Base-by-base conservation (phyloP, 768 basidiomycete genomes). In the Hebeloma cylindrosporum region DNA sequence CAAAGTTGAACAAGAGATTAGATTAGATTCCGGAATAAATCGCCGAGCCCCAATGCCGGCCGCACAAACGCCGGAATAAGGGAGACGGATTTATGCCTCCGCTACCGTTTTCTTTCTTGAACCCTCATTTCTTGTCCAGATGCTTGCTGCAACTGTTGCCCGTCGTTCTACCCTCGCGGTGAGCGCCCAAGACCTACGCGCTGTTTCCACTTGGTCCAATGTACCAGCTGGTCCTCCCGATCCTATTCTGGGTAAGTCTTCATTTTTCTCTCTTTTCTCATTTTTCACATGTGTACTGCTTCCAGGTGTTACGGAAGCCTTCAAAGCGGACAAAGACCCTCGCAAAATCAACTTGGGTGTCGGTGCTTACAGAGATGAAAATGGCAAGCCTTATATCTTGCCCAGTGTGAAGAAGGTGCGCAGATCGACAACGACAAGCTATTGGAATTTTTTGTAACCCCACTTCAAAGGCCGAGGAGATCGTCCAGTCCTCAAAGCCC, bases 341-440 rank as follows among this genome's bases (percentile, higher is more conserved):
- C 83, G 84, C 54, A 98, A 98, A 68, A 95, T 99, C 61, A 99
- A 98, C 71, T 77, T 99, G 47, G 96, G 96, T 61, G 96, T 97
- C 53, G 96, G 96, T 58, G 90, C 92, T 33, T 97, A 93, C 76
- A 81, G 96, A 48, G 93, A 99, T 57, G 90, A 82, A 52, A 75
- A 85, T 43, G 96, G 96, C 44, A 97, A 96, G 70, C 95, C 95
- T 4, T 98, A 93, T 64, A 83, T 99, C 43, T 74, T 99, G 45
- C 83, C 78, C 34, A 82, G 84, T 31, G 96, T 99, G 27, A 83
- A 87, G 66, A 91, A 92, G 80, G 93, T 86, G 35, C 40, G 56
- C 42, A 22, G 25, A 16, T 20, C 17, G 14, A 7, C 37, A 25
- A 5, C 14, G 14, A 43, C 18, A 18, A 43, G 40, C 28, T 42